Base-by-base conservation (phyloP, 345 rosid species). In the Eucalyptus paniculata region DNA sequence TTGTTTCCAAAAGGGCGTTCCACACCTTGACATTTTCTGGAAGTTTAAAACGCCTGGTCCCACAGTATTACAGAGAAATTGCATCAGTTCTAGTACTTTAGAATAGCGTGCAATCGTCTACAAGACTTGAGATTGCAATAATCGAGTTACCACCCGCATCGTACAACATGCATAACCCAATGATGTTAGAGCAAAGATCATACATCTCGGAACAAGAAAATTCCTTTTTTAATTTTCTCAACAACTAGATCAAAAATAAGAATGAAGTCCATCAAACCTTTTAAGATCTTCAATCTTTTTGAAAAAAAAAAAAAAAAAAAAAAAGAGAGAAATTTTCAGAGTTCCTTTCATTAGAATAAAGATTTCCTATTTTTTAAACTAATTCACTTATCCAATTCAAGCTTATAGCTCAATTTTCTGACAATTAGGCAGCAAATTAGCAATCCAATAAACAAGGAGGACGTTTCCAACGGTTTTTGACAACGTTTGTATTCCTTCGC, bases 181-280 rank as follows among this genome's bases (percentile, higher is more conserved):
- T 56, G 62, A 56, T 56, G 0, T 56, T 56, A 56, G 62, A 56
- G 62, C 62, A 56, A 5, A 56, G 62, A 24, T 24, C 30, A 56
- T 24, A 24, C 0, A 24, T 56, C 13, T 24, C 1, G 30, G 62
- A 56, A 56, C 62, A 9, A 24, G 62, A 3, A 24, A 56, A 24
- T 1, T 9, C 30, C 1, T 12, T 60, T 60, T 13, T 6, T 0
- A 12, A 28, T 13, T 28, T 28, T 28, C 32, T 60, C 3, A 0
- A 56, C 30, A 24, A 0, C 30, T 23, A 23, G 62, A 24, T 23
- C 1, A 56, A 56, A 56, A 23, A 21, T 21, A 56, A 10, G 3
- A 56, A 56, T 11, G 62, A 56, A 1, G 2, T 53, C 2, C 10
- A 53, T 19, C 26, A 8, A 53, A 53, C 26, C 26, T 53, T 8